phyloP scores from a whole-genome alignment of 768 basidiomycete genomes.

The Leccinellum albellum region DNA sequence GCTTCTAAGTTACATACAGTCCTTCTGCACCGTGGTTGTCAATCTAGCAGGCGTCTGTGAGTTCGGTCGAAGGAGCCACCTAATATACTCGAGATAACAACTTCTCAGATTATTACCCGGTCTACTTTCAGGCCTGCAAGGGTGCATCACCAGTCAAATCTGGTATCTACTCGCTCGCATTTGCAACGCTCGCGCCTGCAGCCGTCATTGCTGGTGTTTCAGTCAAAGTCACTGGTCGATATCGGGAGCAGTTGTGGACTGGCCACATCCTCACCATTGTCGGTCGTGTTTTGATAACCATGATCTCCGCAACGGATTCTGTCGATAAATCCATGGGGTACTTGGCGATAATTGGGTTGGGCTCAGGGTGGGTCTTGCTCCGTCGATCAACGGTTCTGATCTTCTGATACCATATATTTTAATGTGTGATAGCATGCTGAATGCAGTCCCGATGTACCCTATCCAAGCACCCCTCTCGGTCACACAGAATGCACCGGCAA shows the following conservation, averaged over 20 bases:
- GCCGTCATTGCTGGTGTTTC: slow-evolving; percentile 31
- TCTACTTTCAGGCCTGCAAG: slow-evolving; percentile 43
- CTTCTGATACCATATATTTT: neutral
- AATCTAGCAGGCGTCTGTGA: slow-evolving; percentile 22
- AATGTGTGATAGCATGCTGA: neutral
- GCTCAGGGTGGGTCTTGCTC: slow-evolving; percentile 1
- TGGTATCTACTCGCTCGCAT: slow-evolving; percentile 19
- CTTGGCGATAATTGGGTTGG: neutral
- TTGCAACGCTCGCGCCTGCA: slow-evolving; percentile 27
- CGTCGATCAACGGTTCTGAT: neutral
- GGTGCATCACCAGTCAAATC: slow-evolving; percentile 32
- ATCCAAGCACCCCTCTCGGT: slow-evolving; percentile 45
- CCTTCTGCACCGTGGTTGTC: slow-evolving; percentile 19
- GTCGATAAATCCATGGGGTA: slow-evolving; percentile 20
- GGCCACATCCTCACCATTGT: slow-evolving; percentile 34
- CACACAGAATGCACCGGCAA: slow-evolving; percentile 39
- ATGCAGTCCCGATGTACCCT: slow-evolving; percentile 36
- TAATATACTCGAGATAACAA: neutral
- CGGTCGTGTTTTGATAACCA: slow-evolving; percentile 35
- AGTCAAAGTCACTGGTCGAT: slow-evolving; percentile 28
- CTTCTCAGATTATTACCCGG: slow-evolving; percentile 38
- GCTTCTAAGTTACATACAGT: slow-evolving; percentile 23
- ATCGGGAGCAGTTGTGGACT: slow-evolving; percentile 31
- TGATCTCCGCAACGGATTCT: slow-evolving; percentile 24
- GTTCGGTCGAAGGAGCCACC: neutral